Conservation (phyloP, 805 yeast genomes). For the Monosporozyma servazzii region DNA sequence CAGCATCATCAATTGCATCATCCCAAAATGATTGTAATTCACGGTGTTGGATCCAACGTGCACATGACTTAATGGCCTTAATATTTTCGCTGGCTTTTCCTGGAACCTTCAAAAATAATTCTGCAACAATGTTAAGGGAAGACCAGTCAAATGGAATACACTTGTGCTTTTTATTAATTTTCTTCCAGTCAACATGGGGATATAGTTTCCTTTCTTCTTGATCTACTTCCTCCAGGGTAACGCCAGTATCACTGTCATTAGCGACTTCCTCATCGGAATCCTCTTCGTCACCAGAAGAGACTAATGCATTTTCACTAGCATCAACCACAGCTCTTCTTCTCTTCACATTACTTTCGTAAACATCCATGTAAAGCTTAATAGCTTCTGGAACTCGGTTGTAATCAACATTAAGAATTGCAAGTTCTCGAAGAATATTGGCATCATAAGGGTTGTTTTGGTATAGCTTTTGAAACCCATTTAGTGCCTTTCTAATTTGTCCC, state of each 20-base stretch:
- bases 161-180: slow-evolving; percentile 21
- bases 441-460: slow-evolving; percentile 50
- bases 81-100: slow-evolving; percentile 58
- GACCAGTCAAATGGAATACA: slow-evolving; percentile 75
- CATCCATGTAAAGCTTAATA: slow-evolving; percentile 54
- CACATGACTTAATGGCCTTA: slow-evolving; percentile 53
- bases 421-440: slow-evolving; percentile 48
- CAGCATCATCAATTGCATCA: slow-evolving; percentile 54
- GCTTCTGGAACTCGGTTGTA: slow-evolving; percentile 61
- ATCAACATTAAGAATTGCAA: slow-evolving; percentile 44
- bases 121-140: slow-evolving; percentile 74
- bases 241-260: slow-evolving; percentile 9
- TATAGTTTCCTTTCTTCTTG: slow-evolving; percentile 22
- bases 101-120: slow-evolving; percentile 50
- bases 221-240: slow-evolving; percentile 3
- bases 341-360: slow-evolving; percentile 50
- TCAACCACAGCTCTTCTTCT: slow-evolving; percentile 29
- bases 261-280: slow-evolving; percentile 13
- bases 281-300: slow-evolving; percentile 25
- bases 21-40: slow-evolving; percentile 41
- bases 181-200: slow-evolving; percentile 25
- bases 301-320: slow-evolving; percentile 26
- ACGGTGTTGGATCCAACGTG: slow-evolving; percentile 78
- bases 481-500: slow-evolving; percentile 60
- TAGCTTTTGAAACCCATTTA: slow-evolving; percentile 60